phyloP scores from a whole-genome alignment of 257 asterid species.

The Lycium ferocissimum region DNA sequence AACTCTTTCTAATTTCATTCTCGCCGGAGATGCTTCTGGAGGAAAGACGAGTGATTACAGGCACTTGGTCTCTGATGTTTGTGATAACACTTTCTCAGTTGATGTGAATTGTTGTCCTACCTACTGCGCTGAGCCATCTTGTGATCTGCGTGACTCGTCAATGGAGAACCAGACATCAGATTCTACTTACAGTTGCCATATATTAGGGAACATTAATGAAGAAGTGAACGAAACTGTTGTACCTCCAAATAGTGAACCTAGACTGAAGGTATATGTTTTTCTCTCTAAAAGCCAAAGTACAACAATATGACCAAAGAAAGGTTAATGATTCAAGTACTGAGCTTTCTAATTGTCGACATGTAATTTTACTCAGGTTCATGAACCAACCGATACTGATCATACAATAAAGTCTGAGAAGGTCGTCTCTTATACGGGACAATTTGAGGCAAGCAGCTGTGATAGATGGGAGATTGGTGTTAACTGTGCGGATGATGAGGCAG shows the following conservation, averaged over 20 bases:
- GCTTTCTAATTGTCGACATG: not conserved
- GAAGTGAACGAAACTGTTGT: constrained; percentile 37
- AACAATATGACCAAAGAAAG: not conserved
- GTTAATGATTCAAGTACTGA: not conserved
- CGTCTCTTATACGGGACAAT: constrained; percentile 37
- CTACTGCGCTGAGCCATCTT: constrained; percentile 43
- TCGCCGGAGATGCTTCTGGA: constrained; percentile 51
- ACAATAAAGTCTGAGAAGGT: constrained; percentile 31
- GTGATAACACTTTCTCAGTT: constrained; percentile 43
- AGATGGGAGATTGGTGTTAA: constrained; percentile 18
- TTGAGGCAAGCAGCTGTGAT: constrained; percentile 39
- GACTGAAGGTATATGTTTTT: constrained; percentile 42
- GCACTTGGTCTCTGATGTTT: constrained; percentile 41
- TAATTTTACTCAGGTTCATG: constrained; percentile 46
- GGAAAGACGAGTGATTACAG: constrained; percentile 41
- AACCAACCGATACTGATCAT: constrained; percentile 34
- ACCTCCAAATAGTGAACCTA: constrained; percentile 36
- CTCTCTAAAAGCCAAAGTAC: not conserved
- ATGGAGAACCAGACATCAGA: constrained; percentile 44
- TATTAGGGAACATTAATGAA: constrained; percentile 36
- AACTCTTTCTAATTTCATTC: constrained; percentile 68
- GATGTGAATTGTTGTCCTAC: constrained; percentile 41
- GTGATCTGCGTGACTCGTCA: constrained; percentile 42
- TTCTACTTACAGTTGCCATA: constrained; percentile 34
- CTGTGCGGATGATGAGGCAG: constrained; percentile 43